These are phyloP conservation scores for Monosporozyma servazzii DNA, from an alignment of 805 yeast species.

Conservation along the genomic window DNA sequence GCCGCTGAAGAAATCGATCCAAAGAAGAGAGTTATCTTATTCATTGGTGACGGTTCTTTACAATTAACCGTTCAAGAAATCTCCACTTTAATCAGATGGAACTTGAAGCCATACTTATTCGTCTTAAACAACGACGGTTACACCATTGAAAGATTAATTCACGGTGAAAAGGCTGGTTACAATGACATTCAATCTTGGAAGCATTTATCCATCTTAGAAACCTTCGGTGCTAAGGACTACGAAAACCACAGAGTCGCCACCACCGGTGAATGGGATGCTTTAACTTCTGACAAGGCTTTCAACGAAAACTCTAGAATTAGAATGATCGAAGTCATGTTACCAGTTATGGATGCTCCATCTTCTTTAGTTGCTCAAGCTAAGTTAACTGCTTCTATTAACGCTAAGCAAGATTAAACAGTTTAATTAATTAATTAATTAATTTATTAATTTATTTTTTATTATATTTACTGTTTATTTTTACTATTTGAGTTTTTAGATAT, in stretches of 20 bases:
- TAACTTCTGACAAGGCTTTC: conserved; percentile 41
- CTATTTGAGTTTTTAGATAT: background rate
- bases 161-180: conserved; percentile 56
- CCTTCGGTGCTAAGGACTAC: conserved; percentile 42
- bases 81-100: conserved; percentile 60
- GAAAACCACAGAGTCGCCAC: conserved; percentile 47
- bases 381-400: conserved; percentile 44
- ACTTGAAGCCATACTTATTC: conserved; percentile 57
- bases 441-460: conserved; percentile 2
- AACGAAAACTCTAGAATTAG: conserved; percentile 50
- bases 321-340: conserved; percentile 59
- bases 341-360: conserved; percentile 60
- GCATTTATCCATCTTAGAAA: conserved; percentile 46
- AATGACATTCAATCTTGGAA: conserved; percentile 65
- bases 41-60: conserved; percentile 69
- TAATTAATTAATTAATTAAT: conserved; percentile 1
- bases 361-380: conserved; percentile 61
- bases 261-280: conserved; percentile 47
- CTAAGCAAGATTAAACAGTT: conserved; percentile 24
- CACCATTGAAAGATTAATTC: conserved; percentile 67
- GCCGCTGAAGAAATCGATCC: conserved; percentile 59
- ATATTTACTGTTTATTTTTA: conserved; percentile 3
- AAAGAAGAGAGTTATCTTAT: conserved; percentile 51
- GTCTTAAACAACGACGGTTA: conserved; percentile 66
- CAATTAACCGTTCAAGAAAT: conserved; percentile 69